Conservation (phyloP, 2,329 filamentous ascomycete genomes). For the Furcasterigmium sp. region DNA sequence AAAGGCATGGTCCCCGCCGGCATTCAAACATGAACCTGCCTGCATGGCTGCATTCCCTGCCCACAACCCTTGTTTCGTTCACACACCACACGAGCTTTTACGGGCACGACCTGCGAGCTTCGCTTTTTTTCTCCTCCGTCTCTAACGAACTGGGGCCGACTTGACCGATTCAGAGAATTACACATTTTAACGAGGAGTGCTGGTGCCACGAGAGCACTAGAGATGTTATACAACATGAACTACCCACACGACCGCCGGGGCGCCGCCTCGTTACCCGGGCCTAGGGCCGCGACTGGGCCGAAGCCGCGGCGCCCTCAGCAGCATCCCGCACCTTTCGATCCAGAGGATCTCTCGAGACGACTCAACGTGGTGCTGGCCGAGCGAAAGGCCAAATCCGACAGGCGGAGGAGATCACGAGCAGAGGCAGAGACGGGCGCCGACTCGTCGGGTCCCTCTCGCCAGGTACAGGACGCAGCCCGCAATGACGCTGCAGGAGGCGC, state of each 20-base stretch:
- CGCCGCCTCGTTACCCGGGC: slow-evolving; percentile 2
- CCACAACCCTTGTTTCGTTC: too few relatives aligned
- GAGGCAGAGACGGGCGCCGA: slow-evolving; percentile 14
- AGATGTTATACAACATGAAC: slow-evolving; percentile 19
- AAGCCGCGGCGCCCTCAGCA: slow-evolving; percentile 7
- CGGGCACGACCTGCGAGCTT: too few relatives aligned
- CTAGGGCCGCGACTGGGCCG: slow-evolving; percentile 4
- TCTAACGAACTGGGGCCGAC: neutral
- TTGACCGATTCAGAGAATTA: neutral
- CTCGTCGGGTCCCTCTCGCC: neutral
- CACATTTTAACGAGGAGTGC: neutral
- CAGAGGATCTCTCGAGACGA: slow-evolving; percentile 49
- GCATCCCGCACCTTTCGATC: slow-evolving; percentile 36
- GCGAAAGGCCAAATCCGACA: slow-evolving; percentile 36
- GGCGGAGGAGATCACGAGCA: slow-evolving; percentile 21
- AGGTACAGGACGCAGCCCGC: too few relatives aligned
- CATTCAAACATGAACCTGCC: too few relatives aligned
- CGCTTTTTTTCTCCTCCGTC: too few relatives aligned
- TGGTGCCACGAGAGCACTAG: neutral
- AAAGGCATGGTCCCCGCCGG: too few relatives aligned
- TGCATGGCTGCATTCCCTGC: too few relatives aligned
- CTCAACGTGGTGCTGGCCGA: slow-evolving; percentile 45
- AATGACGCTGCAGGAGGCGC: too few relatives aligned
- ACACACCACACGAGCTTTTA: too few relatives aligned
- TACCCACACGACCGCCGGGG: slow-evolving; percentile 15